These are phyloP conservation scores for Aspergillus funiculosus DNA, from an alignment of 495 filamentous ascomycete genomes.

Conservation along the genomic window DNA sequence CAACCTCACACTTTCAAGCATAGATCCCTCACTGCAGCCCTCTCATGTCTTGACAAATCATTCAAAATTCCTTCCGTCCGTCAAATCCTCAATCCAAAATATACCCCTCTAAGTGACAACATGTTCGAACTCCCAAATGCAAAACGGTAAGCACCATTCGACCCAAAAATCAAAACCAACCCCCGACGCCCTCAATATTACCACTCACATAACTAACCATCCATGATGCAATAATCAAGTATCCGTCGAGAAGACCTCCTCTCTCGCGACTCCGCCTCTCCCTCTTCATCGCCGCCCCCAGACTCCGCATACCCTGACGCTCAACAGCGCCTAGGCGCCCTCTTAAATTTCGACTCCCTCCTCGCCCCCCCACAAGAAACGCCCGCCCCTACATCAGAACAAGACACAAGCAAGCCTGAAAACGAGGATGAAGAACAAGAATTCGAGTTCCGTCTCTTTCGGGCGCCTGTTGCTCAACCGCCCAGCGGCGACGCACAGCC, in stretches of 20 bases:
- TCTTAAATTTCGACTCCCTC: constrained; percentile 36
- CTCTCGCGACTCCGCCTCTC: constrained; percentile 30
- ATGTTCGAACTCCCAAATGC: constrained; percentile 43
- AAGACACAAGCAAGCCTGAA: constrained; percentile 2
- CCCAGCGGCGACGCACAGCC: neutral
- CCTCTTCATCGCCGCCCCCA: constrained; percentile 30
- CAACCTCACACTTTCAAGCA: too few relatives aligned
- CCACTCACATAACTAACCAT: constrained; percentile 8
- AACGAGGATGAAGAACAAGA: constrained; percentile 42
- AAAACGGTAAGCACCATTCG: constrained; percentile 37
- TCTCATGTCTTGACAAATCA: too few relatives aligned
- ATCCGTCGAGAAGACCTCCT: constrained; percentile 42
- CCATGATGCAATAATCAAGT: constrained; percentile 22
- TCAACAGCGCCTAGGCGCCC: constrained; percentile 33
- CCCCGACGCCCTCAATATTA: neutral
- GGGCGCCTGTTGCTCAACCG: constrained; percentile 23
- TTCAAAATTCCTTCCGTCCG: too few relatives aligned
- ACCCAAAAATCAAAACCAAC: constrained; percentile 1
- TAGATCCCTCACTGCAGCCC: too few relatives aligned
- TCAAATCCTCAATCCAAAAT: too few relatives aligned
- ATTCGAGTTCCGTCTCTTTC: constrained; percentile 46
- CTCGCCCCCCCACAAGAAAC: constrained; percentile 9
- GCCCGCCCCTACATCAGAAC: neutral
- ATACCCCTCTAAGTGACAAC: neutral
- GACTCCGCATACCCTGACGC: constrained; percentile 31